Evolutionary conservation across 208 protist genomes (phyloP).

Genomic region (Trypanosoma scelopori): DNA sequence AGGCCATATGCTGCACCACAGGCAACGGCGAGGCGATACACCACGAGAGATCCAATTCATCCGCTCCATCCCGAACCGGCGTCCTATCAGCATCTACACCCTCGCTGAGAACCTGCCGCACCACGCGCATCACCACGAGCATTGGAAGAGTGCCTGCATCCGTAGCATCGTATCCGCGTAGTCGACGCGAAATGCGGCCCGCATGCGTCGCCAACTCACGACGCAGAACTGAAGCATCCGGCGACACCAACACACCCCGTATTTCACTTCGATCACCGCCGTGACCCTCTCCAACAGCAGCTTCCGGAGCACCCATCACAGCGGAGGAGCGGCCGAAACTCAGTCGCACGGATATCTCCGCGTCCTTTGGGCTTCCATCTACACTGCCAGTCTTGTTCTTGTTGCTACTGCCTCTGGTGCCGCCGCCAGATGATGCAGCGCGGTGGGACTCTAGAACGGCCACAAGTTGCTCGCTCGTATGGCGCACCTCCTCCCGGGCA

Average conservation of each 20-base stretch:
- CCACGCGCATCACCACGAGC: slow-evolving; percentile 55
- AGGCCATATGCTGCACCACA: no score
- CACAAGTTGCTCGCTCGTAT: slow-evolving; percentile 68
- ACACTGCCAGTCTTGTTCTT: background rate
- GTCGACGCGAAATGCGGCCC: slow-evolving; percentile 46
- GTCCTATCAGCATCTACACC: background rate
- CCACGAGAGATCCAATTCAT: no score
- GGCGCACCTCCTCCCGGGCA: slow-evolving; percentile 64
- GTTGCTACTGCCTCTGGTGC: slow-evolving; percentile 6
- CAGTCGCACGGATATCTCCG: no score
- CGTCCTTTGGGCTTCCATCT: background rate
- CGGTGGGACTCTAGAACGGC: slow-evolving; percentile 31
- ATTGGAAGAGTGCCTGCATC: slow-evolving; percentile 66
- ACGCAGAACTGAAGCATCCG: slow-evolving; percentile 19
- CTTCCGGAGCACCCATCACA: background rate
- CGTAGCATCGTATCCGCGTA: slow-evolving; percentile 59
- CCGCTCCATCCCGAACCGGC: background rate
- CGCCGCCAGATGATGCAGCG: background rate
- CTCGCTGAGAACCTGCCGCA: slow-evolving; percentile 14
- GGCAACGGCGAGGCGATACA: no score
- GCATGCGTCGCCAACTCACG: slow-evolving; percentile 34
- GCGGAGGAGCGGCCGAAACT: no score
- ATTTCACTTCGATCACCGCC: background rate
- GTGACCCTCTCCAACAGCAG: background rate
- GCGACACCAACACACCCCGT: background rate